These are phyloP conservation scores for Fusarium temperatum DNA, from an alignment of 2,329 filamentous ascomycete genomes.

Conservation along the genomic window DNA sequence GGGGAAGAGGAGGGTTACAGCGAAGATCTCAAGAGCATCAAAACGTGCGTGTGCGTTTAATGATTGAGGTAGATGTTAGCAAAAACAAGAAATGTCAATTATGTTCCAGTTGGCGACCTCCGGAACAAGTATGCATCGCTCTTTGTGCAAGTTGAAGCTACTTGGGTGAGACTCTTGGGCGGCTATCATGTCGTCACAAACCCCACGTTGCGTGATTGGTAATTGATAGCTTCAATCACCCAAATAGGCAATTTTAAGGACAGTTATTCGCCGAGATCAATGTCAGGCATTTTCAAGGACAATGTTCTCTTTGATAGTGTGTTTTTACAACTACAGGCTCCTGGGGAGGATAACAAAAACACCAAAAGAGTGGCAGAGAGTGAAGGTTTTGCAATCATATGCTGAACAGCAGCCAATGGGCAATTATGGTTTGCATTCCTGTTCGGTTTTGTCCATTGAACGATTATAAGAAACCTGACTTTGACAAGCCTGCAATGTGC, in stretches of 20 bases:
- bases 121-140: slow-evolving; percentile 2
- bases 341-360: neutral
- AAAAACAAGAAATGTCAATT: neutral
- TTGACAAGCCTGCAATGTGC: neutral
- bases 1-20: slow-evolving; percentile 15
- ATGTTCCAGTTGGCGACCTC: neutral
- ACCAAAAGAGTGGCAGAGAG: neutral
- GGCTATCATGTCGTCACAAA: slow-evolving; percentile 29
- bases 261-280: neutral
- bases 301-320: neutral
- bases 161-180: neutral
- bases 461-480: neutral
- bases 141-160: slow-evolving; percentile 11
- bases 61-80: neutral
- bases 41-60: neutral
- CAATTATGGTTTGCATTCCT: neutral
- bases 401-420: neutral
- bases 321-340: neutral
- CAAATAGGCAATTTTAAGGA: slow-evolving; percentile 8
- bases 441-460: neutral
- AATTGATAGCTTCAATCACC: slow-evolving; percentile 14
- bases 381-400: neutral
- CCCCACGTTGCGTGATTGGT: slow-evolving; percentile 35
- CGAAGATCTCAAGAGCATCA: neutral
- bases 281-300: neutral